These are phyloP conservation scores for Boletus speciosus DNA, from an alignment of 768 basidiomycete genomes.

Conservation along the genomic window DNA sequence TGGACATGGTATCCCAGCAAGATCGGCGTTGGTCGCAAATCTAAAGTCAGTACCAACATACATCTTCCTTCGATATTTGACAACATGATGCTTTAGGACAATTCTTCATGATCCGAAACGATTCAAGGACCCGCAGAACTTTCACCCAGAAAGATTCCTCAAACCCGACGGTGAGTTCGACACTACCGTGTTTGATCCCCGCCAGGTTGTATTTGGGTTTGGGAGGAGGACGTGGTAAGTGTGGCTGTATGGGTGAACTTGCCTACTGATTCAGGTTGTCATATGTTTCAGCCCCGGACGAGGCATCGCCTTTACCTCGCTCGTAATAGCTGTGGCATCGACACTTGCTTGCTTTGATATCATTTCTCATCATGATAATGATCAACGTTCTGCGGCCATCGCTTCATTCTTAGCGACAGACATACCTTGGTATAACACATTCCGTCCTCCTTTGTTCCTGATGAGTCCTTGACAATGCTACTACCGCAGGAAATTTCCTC, in stretches of 20 bases:
- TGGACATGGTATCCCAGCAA: constrained; percentile 1
- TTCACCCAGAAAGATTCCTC: neutral
- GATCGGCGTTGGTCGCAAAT: constrained; percentile 1
- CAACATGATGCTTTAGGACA: neutral
- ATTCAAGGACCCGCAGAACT: neutral
- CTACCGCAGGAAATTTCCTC: constrained; percentile 3
- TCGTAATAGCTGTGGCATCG: constrained; percentile 1
- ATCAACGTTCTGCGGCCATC: constrained; percentile 1
- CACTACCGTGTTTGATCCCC: constrained; percentile 2
- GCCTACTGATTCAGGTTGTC: neutral
- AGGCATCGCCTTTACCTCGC: constrained; percentile 3
- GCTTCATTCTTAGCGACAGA: constrained; percentile 4
- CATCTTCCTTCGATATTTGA: neutral
- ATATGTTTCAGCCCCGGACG: constrained; percentile 1
- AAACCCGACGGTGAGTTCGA: constrained; percentile 1
- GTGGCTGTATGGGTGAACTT: neutral
- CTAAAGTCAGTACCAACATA: neutral
- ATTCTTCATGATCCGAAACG: constrained; percentile 1
- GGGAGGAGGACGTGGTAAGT: constrained; percentile 6
- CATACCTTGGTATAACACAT: neutral
- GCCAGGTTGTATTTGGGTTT: constrained; percentile 4
- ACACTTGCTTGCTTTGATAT: constrained; percentile 1
- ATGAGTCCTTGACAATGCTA: neutral
- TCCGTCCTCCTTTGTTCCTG: neutral
- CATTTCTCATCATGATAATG: neutral